Conservation (phyloP, 2,329 filamentous ascomycete species). For the Tolypocladium nubicola region DNA sequence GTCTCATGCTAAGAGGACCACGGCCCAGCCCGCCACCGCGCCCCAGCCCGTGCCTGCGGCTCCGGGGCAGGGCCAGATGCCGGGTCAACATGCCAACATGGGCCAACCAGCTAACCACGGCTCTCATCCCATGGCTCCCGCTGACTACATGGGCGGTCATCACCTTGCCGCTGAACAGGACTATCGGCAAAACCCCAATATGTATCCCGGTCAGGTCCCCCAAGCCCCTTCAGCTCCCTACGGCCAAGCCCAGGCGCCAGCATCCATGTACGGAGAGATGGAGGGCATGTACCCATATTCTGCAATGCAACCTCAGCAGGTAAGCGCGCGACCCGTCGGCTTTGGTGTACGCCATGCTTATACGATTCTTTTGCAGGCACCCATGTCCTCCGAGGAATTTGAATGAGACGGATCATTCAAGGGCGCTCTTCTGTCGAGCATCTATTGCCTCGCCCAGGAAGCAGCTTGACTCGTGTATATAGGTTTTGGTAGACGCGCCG, state of each 20-base stretch:
- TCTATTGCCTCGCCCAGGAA: background rate
- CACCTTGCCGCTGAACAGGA: constrained; percentile 59
- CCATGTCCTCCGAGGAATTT: constrained; percentile 35
- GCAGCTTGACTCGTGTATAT: constrained; percentile 5
- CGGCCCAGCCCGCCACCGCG: constrained; percentile 35
- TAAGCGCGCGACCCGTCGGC: constrained; percentile 30
- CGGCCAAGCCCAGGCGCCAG: constrained; percentile 61
- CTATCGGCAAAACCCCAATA: constrained; percentile 67
- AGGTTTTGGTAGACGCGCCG: constrained; percentile 1
- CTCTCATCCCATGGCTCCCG: constrained; percentile 45
- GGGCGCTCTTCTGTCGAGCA: background rate
- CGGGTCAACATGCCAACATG: constrained; percentile 38
- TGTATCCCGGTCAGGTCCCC: constrained; percentile 76
- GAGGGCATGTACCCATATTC: constrained; percentile 80
- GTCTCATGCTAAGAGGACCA: constrained; percentile 69
- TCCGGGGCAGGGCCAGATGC: constrained; percentile 39
- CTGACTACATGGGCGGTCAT: constrained; percentile 55
- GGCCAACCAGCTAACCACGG: constrained; percentile 46
- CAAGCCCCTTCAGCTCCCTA: constrained; percentile 61
- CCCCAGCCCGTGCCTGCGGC: constrained; percentile 35
- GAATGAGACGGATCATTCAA: constrained; percentile 12
- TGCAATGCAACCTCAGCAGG: constrained; percentile 73
- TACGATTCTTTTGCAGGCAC: constrained; percentile 18
- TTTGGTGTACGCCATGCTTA: constrained; percentile 5
- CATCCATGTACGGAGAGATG: constrained; percentile 65